Evolutionary conservation across 164 flowering plant species (phyloP).

Genomic region (Stephania japonica): DNA sequence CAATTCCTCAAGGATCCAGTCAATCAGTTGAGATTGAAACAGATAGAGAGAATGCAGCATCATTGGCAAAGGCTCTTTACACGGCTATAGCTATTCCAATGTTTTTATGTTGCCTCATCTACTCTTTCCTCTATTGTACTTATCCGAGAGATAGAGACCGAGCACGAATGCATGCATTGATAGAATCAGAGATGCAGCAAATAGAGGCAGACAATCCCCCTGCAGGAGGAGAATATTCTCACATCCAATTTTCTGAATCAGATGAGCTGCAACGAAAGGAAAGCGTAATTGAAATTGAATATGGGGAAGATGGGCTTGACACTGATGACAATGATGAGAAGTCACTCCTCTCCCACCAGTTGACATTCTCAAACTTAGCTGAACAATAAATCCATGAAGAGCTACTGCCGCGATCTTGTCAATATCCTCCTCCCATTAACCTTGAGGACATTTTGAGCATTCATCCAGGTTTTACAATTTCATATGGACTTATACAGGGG

Average conservation of each 20-base stretch:
- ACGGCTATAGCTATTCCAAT: constrained; percentile 69
- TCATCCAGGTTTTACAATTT: no score
- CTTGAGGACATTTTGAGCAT: no score
- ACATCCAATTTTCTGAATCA: constrained; percentile 14
- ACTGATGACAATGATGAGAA: constrained; percentile 44
- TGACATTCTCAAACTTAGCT: constrained; percentile 37
- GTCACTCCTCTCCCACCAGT: constrained; percentile 32
- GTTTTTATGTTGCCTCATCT: constrained; percentile 71
- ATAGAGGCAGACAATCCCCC: constrained; percentile 32
- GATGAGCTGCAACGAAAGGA: constrained; percentile 26
- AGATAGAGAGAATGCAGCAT: constrained; percentile 73
- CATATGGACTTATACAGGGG: no score
- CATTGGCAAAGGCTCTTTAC: constrained; percentile 84
- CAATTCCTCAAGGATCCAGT: constrained; percentile 44
- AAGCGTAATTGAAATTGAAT: constrained; percentile 37
- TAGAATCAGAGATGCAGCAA: constrained; percentile 67
- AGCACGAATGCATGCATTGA: constrained; percentile 60
- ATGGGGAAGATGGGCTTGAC: constrained; percentile 37
- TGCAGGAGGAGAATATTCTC: constrained; percentile 19
- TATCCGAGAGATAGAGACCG: constrained; percentile 83
- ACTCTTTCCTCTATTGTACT: constrained; percentile 71
- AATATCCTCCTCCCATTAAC: no score
- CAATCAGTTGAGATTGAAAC: constrained; percentile 14
- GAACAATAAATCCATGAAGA: constrained; percentile 4
- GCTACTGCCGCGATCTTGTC: no score